Conservation (phyloP, 495 filamentous ascomycete species). For the Letharia columbiana region DNA sequence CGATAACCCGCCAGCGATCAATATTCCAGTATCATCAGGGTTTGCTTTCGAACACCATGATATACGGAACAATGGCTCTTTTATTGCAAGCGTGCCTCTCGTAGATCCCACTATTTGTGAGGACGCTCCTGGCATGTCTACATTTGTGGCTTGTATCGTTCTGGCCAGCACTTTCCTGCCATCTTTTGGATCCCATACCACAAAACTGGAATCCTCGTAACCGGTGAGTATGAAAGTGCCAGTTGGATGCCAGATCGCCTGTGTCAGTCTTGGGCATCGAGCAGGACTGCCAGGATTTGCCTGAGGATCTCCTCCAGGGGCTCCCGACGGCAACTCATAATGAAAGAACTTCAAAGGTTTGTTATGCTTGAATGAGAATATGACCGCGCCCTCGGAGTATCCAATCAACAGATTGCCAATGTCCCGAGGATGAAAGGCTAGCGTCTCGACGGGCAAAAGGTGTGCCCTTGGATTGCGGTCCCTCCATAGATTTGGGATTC, state of each 20-base stretch:
- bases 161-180: slow-evolving; percentile 77
- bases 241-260: slow-evolving; percentile 89
- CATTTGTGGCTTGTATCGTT: slow-evolving; percentile 60
- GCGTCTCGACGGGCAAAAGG: slow-evolving; percentile 54
- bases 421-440: slow-evolving; percentile 83
- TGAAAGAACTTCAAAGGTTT: slow-evolving; percentile 66
- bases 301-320: slow-evolving; percentile 74
- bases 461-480: slow-evolving; percentile 51
- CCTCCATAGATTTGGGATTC: slow-evolving; percentile 76
- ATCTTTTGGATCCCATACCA: slow-evolving; percentile 92
- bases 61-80: slow-evolving; percentile 64
- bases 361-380: slow-evolving; percentile 89
- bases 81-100: slow-evolving; percentile 43
- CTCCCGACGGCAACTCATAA: slow-evolving; percentile 72
- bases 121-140: slow-evolving; percentile 52
- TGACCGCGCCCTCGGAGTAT: slow-evolving; percentile 76
- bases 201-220: slow-evolving; percentile 82
- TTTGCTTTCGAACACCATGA: slow-evolving; percentile 89
- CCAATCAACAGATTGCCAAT: slow-evolving; percentile 86
- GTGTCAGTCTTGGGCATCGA: slow-evolving; percentile 62
- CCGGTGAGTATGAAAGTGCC: slow-evolving; percentile 82
- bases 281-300: slow-evolving; percentile 38
- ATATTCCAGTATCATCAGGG: slow-evolving; percentile 81
- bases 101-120: slow-evolving; percentile 35
- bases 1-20: slow-evolving; percentile 73